Base-by-base conservation (phyloP, 768 basidiomycete genomes). In the Amanita thiersii region DNA sequence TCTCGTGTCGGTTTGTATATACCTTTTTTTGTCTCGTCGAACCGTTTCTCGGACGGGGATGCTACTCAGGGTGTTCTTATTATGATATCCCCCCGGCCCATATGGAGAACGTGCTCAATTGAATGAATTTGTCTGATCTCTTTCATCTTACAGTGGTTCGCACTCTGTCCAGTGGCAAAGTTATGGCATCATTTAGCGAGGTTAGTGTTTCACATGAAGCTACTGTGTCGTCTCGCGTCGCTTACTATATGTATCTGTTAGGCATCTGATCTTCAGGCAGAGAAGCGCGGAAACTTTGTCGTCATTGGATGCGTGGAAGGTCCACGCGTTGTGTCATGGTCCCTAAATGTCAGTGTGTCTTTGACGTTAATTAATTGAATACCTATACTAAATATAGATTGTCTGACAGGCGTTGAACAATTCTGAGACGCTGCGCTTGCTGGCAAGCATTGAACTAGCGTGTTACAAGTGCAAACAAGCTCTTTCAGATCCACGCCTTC, bases 211-310 rank as follows among this genome's bases (percentile, higher is more conserved):
- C 21, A n/a, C n/a, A n/a, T n/a, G 8, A 5, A 10, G 17, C 10
- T n/a, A n/a, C n/a, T n/a, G n/a, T n/a, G 11, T 26, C 19, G 11
- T 12, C 19, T 20, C 17, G 40, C n/a, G 15, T 24, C n/a, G 31
- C n/a, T 39, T 18, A n/a, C 20, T 11, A 28, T 12, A 9, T 25
- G 15, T 15, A 18, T 14, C 24, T 39, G 46, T 37, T 34, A 85
- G 81, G 55, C 66, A 17, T 76, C 75, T 44, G 80, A 88, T 55
- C 61, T 89, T 26, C 84, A 88, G 64, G 86, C 86, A 12, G 87
- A 90, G 61, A 86, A 85, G 61, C 75, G 87, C 48, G 87, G 87
- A 39, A 89, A 88, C 56, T 90, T 90, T 54, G 80, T 90, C 15
- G 85, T 90, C 19, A 74, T 90, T 40, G 81, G 83, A 31, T 83